phyloP scores from a whole-genome alignment of 2,329 filamentous ascomycete species.

The Fusarium temperatum region DNA sequence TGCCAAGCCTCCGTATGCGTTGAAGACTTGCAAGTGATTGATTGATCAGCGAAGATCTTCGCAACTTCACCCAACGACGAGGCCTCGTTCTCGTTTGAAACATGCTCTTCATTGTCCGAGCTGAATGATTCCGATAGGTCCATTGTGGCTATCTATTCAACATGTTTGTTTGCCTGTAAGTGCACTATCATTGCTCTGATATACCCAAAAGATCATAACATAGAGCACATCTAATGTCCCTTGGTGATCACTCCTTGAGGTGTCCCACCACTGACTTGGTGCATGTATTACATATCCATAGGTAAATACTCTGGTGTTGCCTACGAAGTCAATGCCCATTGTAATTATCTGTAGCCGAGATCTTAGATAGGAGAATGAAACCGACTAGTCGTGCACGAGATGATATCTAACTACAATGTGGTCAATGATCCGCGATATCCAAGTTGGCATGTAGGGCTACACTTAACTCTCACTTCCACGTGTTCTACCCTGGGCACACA shows the following conservation, averaged over 20 bases:
- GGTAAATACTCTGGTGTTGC: background rate
- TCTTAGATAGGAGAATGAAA: constrained; percentile 9
- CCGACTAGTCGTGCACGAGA: constrained; percentile 7
- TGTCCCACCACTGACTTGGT: background rate
- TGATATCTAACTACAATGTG: constrained; percentile 13
- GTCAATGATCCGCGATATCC: constrained; percentile 17
- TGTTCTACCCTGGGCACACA: constrained; percentile 7
- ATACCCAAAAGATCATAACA: background rate
- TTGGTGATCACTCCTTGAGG: background rate
- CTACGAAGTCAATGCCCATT: background rate
- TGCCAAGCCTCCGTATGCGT: constrained; percentile 6
- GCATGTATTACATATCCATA: background rate
- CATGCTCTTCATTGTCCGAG: background rate
- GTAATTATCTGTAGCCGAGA: constrained; percentile 9
- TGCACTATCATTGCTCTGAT: background rate
- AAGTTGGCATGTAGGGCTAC: constrained; percentile 16
- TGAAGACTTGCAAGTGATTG: constrained; percentile 1
- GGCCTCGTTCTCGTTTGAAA: constrained; percentile 24
- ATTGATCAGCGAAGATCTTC: constrained; percentile 20
- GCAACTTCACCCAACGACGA: constrained; percentile 3
- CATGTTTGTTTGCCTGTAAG: background rate
- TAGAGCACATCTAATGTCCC: background rate
- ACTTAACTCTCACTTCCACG: constrained; percentile 2
- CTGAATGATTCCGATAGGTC: background rate
- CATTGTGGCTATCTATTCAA: background rate